Percentiles rank a stretch among this genome's conserved stretches.
phyloP scores from a whole-genome alignment of 352 stramenopile genomes.

The Phytophthora tubulina region DNA sequence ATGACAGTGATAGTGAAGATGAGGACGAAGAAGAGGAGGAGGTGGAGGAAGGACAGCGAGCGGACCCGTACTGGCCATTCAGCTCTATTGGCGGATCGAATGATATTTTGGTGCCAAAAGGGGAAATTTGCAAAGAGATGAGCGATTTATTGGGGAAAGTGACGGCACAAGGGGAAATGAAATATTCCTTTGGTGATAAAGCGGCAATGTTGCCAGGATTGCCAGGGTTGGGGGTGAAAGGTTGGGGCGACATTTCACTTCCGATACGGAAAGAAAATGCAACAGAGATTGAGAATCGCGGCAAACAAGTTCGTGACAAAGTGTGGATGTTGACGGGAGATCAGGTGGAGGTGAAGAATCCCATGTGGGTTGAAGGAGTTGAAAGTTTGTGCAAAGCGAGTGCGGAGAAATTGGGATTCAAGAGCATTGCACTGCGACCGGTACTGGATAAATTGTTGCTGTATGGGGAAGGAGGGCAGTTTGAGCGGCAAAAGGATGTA shows the following conservation, averaged over 20 bases:
- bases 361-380: conserved; percentile 10
- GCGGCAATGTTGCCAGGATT: conserved; percentile 1
- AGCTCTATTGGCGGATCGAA: background rate
- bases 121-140: conserved; percentile 6
- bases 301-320: conserved; percentile 1
- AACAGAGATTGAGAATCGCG: conserved; percentile 1
- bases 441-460: conserved; percentile 19
- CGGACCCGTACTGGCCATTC: conserved; percentile 7
- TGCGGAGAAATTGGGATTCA: conserved; percentile 21
- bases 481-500: conserved; percentile 9
- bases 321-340: conserved; percentile 12
- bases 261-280: conserved; percentile 9
- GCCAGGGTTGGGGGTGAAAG: conserved; percentile 17
- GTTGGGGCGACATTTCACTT: conserved; percentile 4
- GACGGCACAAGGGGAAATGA: background rate
- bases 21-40: background rate
- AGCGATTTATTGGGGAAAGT: conserved; percentile 16
- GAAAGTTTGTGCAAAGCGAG: conserved; percentile 6
- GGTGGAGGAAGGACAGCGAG: background rate
- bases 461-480: conserved; percentile 5
- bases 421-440: conserved; percentile 3
- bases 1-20: background rate
- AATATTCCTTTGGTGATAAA: conserved; percentile 3
- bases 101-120: conserved; percentile 10
- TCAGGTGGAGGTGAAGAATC: conserved; percentile 26